A percentile compares a stretch with the other conserved stretches of the same genome.
These are phyloP conservation scores for Beauveria sp. DNA, from an alignment of 2,329 filamentous ascomycete species.

Conservation along the genomic window DNA sequence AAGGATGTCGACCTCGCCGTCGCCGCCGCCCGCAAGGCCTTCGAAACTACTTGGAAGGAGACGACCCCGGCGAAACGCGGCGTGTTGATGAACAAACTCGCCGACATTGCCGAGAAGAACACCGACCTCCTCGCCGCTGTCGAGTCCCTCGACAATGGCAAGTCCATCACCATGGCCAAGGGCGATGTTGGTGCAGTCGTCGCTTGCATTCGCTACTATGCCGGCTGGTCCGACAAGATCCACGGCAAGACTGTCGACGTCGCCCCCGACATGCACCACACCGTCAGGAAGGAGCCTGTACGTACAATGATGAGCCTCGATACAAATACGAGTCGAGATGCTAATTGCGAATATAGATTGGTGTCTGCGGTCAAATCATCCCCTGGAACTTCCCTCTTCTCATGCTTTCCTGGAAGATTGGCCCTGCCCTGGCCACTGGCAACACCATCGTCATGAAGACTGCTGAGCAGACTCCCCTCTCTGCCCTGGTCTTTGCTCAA, in stretches of 20 bases:
- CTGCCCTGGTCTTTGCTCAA: conserved; percentile 52
- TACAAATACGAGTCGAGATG: conserved; percentile 42
- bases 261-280: conserved; percentile 70
- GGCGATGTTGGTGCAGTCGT: conserved; percentile 63
- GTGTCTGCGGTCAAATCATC: conserved; percentile 74
- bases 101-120: conserved; percentile 75
- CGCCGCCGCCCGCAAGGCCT: conserved; percentile 75
- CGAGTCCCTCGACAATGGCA: conserved; percentile 84
- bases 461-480: conserved; percentile 65
- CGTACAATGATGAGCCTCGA: conserved; percentile 18
- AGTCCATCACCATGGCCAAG: conserved; percentile 68
- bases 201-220: conserved; percentile 65
- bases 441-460: conserved; percentile 65
- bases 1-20: conserved; percentile 81
- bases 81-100: conserved; percentile 64
- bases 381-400: conserved; percentile 76
- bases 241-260: conserved; percentile 82
- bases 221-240: conserved; percentile 88
- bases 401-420: conserved; percentile 74
- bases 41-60: conserved; percentile 64
- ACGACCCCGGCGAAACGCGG: conserved; percentile 65
- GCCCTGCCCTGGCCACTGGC: conserved; percentile 59
- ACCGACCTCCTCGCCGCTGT: conserved; percentile 67
- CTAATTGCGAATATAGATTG: conserved; percentile 29
- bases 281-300: conserved; percentile 68